These are phyloP conservation scores for Plasmodium coatneyi DNA, from an alignment of 169 alveolate genomes.

Conservation along the genomic window DNA sequence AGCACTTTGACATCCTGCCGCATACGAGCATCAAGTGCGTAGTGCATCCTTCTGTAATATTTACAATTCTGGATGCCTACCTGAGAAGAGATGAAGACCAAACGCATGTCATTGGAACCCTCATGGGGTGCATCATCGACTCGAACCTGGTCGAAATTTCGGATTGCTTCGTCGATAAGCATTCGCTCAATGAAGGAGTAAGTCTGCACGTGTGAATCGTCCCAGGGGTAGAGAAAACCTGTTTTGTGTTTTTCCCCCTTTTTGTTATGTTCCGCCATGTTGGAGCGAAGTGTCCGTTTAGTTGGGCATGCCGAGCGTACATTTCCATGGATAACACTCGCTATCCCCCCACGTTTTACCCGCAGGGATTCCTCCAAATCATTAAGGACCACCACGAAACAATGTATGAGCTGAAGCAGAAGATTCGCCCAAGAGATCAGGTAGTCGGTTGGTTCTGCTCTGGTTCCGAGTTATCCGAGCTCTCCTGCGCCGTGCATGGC, in stretches of 20 bases:
- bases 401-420: slow-evolving; percentile 92
- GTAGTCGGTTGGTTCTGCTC: slow-evolving; percentile 94
- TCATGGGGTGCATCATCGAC: slow-evolving; percentile 90
- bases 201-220: neutral
- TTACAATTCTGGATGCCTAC: slow-evolving; percentile 92
- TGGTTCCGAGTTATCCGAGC: slow-evolving; percentile 91
- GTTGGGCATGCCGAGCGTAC: neutral
- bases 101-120: slow-evolving; percentile 91
- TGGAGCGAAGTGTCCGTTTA: neutral
- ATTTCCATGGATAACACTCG: neutral
- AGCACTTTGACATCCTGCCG: slow-evolving; percentile 86
- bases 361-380: slow-evolving; percentile 91
- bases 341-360: neutral
- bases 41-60: slow-evolving; percentile 91
- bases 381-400: slow-evolving; percentile 93
- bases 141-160: slow-evolving; percentile 91
- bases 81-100: slow-evolving; percentile 92
- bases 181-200: slow-evolving; percentile 92
- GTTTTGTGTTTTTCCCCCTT: neutral
- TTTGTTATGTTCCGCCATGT: neutral
- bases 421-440: slow-evolving; percentile 89
- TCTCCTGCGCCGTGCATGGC: slow-evolving; percentile 94
- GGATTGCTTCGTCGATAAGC: slow-evolving; percentile 94
- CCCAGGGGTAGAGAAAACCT: neutral
- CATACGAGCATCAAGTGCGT: slow-evolving; percentile 87